Base-by-base conservation (phyloP, 371 early-diverging fungal species). In the Basidiobolus meristosporus region DNA sequence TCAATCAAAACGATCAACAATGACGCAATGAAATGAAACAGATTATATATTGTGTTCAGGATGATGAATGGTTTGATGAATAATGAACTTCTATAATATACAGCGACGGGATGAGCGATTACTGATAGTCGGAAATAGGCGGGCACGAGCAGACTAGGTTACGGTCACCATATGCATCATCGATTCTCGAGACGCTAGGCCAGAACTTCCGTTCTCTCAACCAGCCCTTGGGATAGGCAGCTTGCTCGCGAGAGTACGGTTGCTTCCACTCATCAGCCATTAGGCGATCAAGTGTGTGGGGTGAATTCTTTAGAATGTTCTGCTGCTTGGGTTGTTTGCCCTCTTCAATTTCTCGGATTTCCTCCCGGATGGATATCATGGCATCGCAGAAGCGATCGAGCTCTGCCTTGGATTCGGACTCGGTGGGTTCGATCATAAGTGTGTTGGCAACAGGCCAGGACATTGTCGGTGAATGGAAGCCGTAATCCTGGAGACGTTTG, bases 391-490 rank as follows among this genome's bases (percentile, higher is more conserved):
- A 96, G 30, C 88, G 76, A 60, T 96, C 95, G 23, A 96, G 60
- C 57, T 93, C 97, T 45, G 63, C 73, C 55, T 77, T 75, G 56
- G 74, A 63, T 60, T 96, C 97, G 39, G 86, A 85, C 57, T 96
- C 97, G 37, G 97, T 96, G n/a, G 97, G 97, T 65, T 96, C 97
- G 48, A 96, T 77, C 95, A 96, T 93, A 38, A 96, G 71, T 10
- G 95, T 91, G 71, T 90, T 88, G 49, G 86, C 68, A 17, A 95
- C 93, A 26, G 97, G 97, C 85, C 91, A 96, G 10, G 91, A 90
- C 97, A 96, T 93, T 51, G 97, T 96, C 28, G 97, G 97, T 23
- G 78, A 73, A 63, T 96, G 97, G 77, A 93, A 93, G 17, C 90
- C 88, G 52, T 91, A 96, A 63, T 96, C 97, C 63, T 90, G 85